Evolutionary conservation across 2,329 filamentous ascomycete species (phyloP), one percentile per base, ranked within the genome.

Genomic region (Beauveria brongniartii): DNA sequence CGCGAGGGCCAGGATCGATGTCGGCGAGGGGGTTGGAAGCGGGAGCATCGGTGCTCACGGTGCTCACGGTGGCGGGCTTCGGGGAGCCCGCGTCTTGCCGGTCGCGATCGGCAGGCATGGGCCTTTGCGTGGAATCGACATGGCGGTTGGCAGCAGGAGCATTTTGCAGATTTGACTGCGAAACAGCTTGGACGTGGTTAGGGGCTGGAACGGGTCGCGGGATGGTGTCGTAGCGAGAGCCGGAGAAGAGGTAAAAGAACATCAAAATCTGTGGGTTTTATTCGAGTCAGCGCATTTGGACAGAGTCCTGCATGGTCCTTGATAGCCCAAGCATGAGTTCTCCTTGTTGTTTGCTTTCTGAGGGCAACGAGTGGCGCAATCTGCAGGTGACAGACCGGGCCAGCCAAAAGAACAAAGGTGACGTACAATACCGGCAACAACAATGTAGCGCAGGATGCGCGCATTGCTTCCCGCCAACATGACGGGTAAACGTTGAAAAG

Each of bases 401-500:
- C 56, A 16, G 41, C n/a, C 3, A 18, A 41, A 34, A 47, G 37
- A 55, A 20, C 34, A 44, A 64, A 65, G 30, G 30, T 43, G 50
- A 81, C 88, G 71, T 83, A 96, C 92, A 71, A 96, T 88, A 71
- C 92, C 82, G 63, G 91, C 90, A 70, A 96, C 86, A 71, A 94
- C 81, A 73, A 96, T 81, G 75, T 87, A 88, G 80, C 85, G 84
- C 80, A 87, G 77, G 70, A 91, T 91, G 76, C 89, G 87, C 75
- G 87, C 85, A 67, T 84, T 86, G 72, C 86, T 86, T 63, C 86
- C 83, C 76, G 86, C 87, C 80, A 82, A 83, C 70, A 66, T 77
- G 70, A 67, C 65, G 63, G 61, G 57, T 28, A 34, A 43, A 28
- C 10, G 10, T 28, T 14, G 18, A 44, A 20, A 16, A 59, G 24